Evolutionary conservation across 1,284 basidiomycete species (phyloP).

Genomic region (Rhodotorula glutinis): DNA sequence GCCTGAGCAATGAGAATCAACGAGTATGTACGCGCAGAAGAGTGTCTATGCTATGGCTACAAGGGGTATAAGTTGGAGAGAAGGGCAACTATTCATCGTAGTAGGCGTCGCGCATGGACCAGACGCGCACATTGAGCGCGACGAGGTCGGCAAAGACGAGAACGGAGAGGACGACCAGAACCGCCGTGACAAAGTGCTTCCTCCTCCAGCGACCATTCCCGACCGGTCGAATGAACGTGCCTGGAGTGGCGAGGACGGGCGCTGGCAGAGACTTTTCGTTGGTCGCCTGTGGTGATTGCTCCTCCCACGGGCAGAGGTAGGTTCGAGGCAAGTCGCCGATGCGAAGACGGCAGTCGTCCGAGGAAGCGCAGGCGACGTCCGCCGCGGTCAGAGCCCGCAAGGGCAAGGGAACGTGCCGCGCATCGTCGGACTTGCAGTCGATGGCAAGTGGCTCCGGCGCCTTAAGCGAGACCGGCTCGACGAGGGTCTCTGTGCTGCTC

Average conservation of each 20-base stretch:
- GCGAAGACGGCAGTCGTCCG: background rate
- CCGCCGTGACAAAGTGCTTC: background rate
- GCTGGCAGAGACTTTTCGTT: background rate
- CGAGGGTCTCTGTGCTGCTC: background rate
- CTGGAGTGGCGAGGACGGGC: background rate
- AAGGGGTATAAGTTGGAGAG: too few relatives aligned
- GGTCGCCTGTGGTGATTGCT: background rate
- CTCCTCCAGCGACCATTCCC: background rate
- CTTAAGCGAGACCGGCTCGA: background rate
- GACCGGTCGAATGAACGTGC: background rate
- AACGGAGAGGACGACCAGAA: background rate
- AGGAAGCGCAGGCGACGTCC: background rate
- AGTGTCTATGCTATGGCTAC: background rate
- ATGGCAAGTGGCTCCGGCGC: background rate
- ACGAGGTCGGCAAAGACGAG: constrained; percentile 17
- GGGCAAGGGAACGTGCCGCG: background rate
- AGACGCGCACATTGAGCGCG: constrained; percentile 17
- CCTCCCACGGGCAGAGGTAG: constrained; percentile 32
- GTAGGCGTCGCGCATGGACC: constrained; percentile 15
- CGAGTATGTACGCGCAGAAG: too few relatives aligned
- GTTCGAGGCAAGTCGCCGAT: background rate
- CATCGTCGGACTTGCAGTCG: background rate
- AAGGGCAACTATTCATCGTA: constrained; percentile 5
- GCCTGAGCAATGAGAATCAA: background rate
- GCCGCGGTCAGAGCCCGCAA: background rate